These are phyloP conservation scores for Talaromyces sp. DNA, from an alignment of 2,329 filamentous ascomycete genomes.

Conservation along the genomic window DNA sequence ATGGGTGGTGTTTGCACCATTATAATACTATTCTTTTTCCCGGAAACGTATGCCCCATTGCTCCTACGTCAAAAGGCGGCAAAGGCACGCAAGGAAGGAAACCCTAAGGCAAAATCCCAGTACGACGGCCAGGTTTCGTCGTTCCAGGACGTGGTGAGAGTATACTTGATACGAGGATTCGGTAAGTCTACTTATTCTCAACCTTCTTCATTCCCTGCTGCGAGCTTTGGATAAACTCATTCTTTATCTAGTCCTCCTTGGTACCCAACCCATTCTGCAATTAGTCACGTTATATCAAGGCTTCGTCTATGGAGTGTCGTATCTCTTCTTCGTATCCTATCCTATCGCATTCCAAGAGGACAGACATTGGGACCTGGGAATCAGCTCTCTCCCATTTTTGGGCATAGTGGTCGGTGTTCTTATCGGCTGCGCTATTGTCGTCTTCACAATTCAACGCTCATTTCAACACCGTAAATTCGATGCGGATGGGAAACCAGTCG, in stretches of 20 bases:
- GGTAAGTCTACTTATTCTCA: not conserved
- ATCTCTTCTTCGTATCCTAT: constrained; percentile 14
- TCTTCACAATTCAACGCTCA: constrained; percentile 41
- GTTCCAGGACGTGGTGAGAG: not conserved
- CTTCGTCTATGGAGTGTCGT: constrained; percentile 28
- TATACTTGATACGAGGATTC: not conserved
- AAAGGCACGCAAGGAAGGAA: constrained; percentile 39
- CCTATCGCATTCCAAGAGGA: constrained; percentile 13
- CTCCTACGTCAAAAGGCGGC: constrained; percentile 50
- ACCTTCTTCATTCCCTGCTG: not conserved
- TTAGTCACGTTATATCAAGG: constrained; percentile 35
- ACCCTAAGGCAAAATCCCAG: constrained; percentile 29
- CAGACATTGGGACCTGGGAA: constrained; percentile 6
- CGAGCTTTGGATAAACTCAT: not conserved
- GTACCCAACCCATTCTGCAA: not conserved
- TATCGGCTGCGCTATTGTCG: constrained; percentile 66
- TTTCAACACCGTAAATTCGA: not conserved
- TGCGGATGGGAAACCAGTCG: not conserved
- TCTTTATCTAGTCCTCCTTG: not conserved
- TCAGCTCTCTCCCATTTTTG: constrained; percentile 2
- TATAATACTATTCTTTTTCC: constrained; percentile 25
- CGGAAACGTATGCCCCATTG: constrained; percentile 49
- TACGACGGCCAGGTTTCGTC: not conserved
- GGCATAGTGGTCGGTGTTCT: constrained; percentile 45
- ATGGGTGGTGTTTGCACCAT: constrained; percentile 33